Evolutionary conservation across 2,329 filamentous ascomycete species (phyloP).

Genomic region (Exophiala xenobiotica): DNA sequence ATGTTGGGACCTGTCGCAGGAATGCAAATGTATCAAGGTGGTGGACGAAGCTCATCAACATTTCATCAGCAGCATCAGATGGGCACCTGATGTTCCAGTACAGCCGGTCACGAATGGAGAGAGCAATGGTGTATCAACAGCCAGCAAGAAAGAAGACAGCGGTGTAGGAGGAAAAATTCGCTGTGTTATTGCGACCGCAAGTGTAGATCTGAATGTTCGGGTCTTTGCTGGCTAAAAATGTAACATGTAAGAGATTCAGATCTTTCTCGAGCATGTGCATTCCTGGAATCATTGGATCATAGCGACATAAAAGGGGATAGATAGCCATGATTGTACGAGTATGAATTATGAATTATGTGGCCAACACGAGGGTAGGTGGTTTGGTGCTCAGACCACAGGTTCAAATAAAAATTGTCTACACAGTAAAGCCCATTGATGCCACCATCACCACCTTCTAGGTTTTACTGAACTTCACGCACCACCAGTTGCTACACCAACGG

Average conservation of each 20-base stretch:
- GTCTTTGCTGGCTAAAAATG: constrained; percentile 61
- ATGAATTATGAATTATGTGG: constrained; percentile 23
- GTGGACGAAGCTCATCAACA: constrained; percentile 75
- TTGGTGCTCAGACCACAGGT: no score
- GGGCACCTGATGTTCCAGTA: constrained; percentile 68
- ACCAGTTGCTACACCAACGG: no score
- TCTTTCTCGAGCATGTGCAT: background rate
- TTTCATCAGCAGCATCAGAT: constrained; percentile 82
- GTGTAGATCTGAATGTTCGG: constrained; percentile 76
- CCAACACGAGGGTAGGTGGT: no score
- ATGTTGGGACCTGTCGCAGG: constrained; percentile 91
- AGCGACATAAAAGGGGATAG: constrained; percentile 10
- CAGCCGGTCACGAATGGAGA: constrained; percentile 24
- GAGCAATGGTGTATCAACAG: constrained; percentile 36
- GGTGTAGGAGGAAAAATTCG: constrained; percentile 65
- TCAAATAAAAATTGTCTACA: no score
- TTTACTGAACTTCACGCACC: no score
- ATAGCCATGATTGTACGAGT: constrained; percentile 23
- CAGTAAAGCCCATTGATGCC: no score
- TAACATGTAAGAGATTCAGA: background rate
- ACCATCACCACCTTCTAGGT: no score
- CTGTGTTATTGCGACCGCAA: constrained; percentile 83
- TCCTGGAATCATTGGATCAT: constrained; percentile 14
- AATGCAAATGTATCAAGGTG: constrained; percentile 84
- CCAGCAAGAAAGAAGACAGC: constrained; percentile 51